Evolutionary conservation across 2,329 filamentous ascomycete species (phyloP), one percentile per base, ranked within the genome.

Genomic region (Xylariales sp.): DNA sequence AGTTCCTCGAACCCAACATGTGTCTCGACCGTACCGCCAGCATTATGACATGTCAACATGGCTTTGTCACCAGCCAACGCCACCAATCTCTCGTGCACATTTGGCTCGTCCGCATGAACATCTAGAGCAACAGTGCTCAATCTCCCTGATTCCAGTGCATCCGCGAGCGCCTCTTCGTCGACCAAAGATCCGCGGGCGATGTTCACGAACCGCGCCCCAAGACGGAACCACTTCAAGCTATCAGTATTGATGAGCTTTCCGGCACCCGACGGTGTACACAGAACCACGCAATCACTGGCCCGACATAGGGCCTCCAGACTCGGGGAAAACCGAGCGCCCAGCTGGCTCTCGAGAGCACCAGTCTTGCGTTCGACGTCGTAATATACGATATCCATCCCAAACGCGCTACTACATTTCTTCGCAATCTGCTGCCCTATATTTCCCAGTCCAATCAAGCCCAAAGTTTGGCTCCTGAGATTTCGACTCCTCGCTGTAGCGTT

Each of bases 361-460:
- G 66, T 51, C 48, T 78, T 73, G 47, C 73, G 66, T 33, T 69
- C 58, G 1, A 83, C 61, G 56, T 86, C 82, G 53, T 75, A 69
- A 55, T 85, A 86, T 43, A 72, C 62, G 25, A 88, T 73, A 28
- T 70, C 62, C 84, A 88, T 88, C 29, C 76, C 80, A 49, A 87
- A 83, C 1, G 75, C 76, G 0, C 67, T 49, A 31, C 55, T 53
- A 38, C 64, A 66, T 50, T 82, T 84, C 33, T 73, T 74, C 35
- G 80, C 84, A 15, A 88, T 71, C 25, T 68, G 68, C 49, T 74
- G 75, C 3, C 80, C 80, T 46, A 84, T 80, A 46, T 82, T 79
- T 3, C 84, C 84, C 3, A 88, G 69, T 0, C 85, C 85, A 19
- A 89, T 73, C 20, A 88, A 71, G 0, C 83, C 85, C 0, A 88